Base-by-base conservation (phyloP, 2,329 filamentous ascomycete genomes). In the Ophiostoma populinum region DNA sequence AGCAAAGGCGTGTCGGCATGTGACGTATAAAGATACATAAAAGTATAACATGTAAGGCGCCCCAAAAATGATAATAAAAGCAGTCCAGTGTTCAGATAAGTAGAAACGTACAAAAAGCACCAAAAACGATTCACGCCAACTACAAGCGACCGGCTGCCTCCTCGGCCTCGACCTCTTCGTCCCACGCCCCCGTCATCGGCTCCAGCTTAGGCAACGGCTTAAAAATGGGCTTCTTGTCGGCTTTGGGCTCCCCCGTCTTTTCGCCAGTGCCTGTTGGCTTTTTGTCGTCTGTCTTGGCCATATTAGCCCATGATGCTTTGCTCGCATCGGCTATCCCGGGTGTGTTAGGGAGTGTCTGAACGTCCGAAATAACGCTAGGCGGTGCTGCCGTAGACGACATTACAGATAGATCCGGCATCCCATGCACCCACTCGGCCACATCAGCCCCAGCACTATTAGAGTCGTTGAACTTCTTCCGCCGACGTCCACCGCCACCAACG, bases 151-250 rank as follows among this genome's bases (percentile, higher is more conserved):
- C 37, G 11, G 32, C 32, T 7, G 36, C 38, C 18, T 68, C 63
- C 10, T 63, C 51, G 5, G 56, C 62, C 32, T 64, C 64, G 57
- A 72, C 65, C 51, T 73, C 68, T 24, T 73, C 68, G 34, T 65
- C 68, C 68, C 68, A 72, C 36, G 63, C 59, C 7, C 57, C 52
- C 6, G 57, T 55, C 2, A 54, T 28, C 12, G 57, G 47, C 36
- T 53, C 49, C n/a, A 52, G 34, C 2, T 11, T 15, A 2, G 33
- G 28, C 22, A 40, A 34, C 2, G 35, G 28, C 13, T 27, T 27
- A 24, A 36, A 37, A n/a, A 35, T 43, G 7, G 34, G 30, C 34
- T 43, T 45, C 16, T 29, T 24, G 9, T 32, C 27, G 15, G 15
- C n/a, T 40, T 33, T 10, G 6, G 44, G 42, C 6, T 42, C 34